Evolutionary conservation across 768 basidiomycete genomes (phyloP), one percentile per base, ranked within the genome.

Genomic region (Rhizopogon rudus): DNA sequence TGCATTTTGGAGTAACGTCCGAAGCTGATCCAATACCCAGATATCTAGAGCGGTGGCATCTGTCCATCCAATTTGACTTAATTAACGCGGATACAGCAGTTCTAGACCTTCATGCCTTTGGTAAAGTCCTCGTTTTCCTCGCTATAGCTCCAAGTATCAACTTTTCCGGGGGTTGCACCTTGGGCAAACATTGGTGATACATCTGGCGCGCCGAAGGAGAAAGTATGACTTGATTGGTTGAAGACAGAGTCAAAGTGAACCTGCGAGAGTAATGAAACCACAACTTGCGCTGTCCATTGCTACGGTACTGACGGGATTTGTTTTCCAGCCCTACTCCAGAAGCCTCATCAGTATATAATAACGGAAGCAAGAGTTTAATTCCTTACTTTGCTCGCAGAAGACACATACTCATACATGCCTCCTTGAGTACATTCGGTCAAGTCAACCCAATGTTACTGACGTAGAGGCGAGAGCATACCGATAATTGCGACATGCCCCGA

Each of bases 401-500:
- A 89, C 3, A 91, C 91, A 60, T 93, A 90, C 68, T 93, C 91
- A 64, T 93, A 92, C 90, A 93, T 93, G 2, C 91, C 91, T 33
- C 83, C 83, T 86, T 52, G 3, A 25, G 25, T 25, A 43, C n/a
- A n/a, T 31, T 45, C n/a, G 14, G 22, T 8, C 16, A 59, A 25
- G 31, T 61, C 45, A 57, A 48, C 20, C 53, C 3, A 22, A 57
- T 52, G 5, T 25, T 25, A 25, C 20, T 43, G 13, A 33, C 2
- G 44, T 16, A 17, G 4, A 25, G 41, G 6, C 39, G 40, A 51
- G 2, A 46, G 60, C 71, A 12, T 58, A 83, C 87, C 92, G 57
- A 93, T 92, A 52, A 94, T 81, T 20, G 92, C 91, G 28, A 94
- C 91, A 66, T 93, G 92, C 8, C 92, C 92, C 1, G 92, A 91